These are phyloP conservation scores for Termitomyces sp. DNA, from an alignment of 768 basidiomycete species.

Conservation along the genomic window DNA sequence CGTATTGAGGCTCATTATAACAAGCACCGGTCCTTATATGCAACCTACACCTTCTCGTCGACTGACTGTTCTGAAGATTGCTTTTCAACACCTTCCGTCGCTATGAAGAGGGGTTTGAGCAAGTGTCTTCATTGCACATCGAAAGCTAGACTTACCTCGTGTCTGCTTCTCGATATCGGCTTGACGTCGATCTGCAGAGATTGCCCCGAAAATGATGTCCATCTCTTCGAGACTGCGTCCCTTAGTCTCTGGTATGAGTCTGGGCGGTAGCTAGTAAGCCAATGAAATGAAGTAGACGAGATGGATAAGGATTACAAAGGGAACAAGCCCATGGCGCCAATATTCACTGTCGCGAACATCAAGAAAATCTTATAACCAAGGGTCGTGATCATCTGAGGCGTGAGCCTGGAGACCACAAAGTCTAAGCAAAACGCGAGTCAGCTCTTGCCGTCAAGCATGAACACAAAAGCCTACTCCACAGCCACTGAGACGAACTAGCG, in stretches of 20 bases:
- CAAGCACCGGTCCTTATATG: neutral
- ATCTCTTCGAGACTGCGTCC: conserved; percentile 55
- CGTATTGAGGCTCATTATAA: neutral
- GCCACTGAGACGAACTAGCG: conserved; percentile 79
- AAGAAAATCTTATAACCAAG: conserved; percentile 77
- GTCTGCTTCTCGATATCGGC: conserved; percentile 5
- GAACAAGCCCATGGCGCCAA: conserved; percentile 68
- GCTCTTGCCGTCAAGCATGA: neutral
- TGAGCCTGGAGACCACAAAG: conserved; percentile 71
- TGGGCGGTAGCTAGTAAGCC: conserved; percentile 15
- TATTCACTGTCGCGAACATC: conserved; percentile 73
- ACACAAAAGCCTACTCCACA: conserved; percentile 53
- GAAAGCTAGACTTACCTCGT: neutral
- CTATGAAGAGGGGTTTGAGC: neutral
- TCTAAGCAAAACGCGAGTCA: conserved; percentile 35
- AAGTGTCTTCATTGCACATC: neutral
- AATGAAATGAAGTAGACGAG: neutral
- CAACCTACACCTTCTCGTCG: neutral
- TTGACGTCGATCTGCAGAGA: conserved; percentile 24
- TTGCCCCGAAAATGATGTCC: conserved; percentile 55
- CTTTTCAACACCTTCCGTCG: too few species aligned
- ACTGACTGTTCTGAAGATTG: neutral
- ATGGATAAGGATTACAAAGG: conserved; percentile 44
- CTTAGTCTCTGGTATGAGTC: conserved; percentile 62
- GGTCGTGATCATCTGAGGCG: conserved; percentile 58